Conservation (phyloP, 1,284 basidiomycete species). For the Cerioporus squamosus region DNA sequence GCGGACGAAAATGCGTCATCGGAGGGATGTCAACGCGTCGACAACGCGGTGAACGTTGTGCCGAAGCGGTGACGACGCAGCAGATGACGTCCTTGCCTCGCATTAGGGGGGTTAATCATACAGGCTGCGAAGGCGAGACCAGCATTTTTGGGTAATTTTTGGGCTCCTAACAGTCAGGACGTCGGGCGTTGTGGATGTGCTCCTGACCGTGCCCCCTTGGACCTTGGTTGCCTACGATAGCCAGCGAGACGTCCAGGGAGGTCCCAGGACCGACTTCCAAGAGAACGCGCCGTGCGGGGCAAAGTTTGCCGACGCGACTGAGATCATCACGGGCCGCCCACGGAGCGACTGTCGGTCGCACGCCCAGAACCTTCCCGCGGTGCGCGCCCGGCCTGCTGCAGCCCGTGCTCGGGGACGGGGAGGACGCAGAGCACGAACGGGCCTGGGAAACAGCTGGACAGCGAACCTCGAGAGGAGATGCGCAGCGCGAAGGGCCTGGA, state of each 20-base stretch:
- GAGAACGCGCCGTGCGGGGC: too few species aligned
- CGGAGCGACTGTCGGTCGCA: conserved; percentile 1
- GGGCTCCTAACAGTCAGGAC: background rate
- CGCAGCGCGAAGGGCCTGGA: background rate
- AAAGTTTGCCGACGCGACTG: background rate
- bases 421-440: background rate
- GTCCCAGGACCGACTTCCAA: too few species aligned
- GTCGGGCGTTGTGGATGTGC: background rate
- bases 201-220: too few species aligned
- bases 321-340: conserved; percentile 4
- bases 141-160: too few species aligned
- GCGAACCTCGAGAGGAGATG: background rate
- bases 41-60: background rate
- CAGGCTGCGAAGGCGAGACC: background rate
- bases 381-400: background rate
- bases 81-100: background rate
- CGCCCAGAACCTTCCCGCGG: background rate
- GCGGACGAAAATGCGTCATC: background rate
- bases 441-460: background rate
- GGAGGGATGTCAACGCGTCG: background rate
- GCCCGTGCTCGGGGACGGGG: background rate
- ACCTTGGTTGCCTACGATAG: too few species aligned
- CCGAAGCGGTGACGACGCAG: too few species aligned
- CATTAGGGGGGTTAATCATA: background rate
- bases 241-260: too few species aligned